These are phyloP conservation scores for Parastagonospora avenae DNA, from an alignment of 2,329 filamentous ascomycete genomes.

Conservation along the genomic window DNA sequence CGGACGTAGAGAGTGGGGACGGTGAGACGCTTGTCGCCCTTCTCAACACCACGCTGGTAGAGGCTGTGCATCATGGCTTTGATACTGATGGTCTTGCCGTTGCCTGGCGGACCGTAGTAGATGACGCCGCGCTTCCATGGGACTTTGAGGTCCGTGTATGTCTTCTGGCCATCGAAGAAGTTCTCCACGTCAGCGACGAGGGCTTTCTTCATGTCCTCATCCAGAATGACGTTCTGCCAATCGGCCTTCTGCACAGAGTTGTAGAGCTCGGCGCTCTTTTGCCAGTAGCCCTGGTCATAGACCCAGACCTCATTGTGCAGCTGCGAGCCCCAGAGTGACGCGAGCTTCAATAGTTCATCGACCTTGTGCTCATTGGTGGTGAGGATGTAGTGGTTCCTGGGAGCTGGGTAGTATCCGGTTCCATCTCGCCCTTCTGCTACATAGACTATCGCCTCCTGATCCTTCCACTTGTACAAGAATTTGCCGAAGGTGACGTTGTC, in stretches of 20 bases:
- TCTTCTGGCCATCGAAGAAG: constrained; percentile 66
- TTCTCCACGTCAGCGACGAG: constrained; percentile 67
- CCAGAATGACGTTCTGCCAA: constrained; percentile 73
- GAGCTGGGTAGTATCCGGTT: constrained; percentile 32
- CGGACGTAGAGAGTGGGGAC: constrained; percentile 64
- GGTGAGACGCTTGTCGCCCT: constrained; percentile 41
- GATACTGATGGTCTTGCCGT: constrained; percentile 72
- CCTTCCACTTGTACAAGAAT: constrained; percentile 53
- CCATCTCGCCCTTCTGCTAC: constrained; percentile 51
- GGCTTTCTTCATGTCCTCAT: constrained; percentile 66
- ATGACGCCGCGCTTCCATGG: constrained; percentile 76
- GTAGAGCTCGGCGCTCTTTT: constrained; percentile 66
- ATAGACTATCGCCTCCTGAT: constrained; percentile 51
- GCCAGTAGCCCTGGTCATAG: constrained; percentile 67
- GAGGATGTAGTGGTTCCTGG: constrained; percentile 52
- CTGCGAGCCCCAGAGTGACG: constrained; percentile 60
- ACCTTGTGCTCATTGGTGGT: constrained; percentile 40
- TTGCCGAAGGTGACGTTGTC: constrained; percentile 52
- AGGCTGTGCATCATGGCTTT: constrained; percentile 72
- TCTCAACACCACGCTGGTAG: constrained; percentile 53
- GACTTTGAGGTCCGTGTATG: constrained; percentile 65
- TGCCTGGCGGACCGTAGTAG: constrained; percentile 68
- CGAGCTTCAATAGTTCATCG: constrained; percentile 62
- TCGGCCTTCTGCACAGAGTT: constrained; percentile 51
- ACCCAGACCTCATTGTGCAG: constrained; percentile 70